Conservation (phyloP, 1,284 basidiomycete genomes). For the Ustilago trichophora region DNA sequence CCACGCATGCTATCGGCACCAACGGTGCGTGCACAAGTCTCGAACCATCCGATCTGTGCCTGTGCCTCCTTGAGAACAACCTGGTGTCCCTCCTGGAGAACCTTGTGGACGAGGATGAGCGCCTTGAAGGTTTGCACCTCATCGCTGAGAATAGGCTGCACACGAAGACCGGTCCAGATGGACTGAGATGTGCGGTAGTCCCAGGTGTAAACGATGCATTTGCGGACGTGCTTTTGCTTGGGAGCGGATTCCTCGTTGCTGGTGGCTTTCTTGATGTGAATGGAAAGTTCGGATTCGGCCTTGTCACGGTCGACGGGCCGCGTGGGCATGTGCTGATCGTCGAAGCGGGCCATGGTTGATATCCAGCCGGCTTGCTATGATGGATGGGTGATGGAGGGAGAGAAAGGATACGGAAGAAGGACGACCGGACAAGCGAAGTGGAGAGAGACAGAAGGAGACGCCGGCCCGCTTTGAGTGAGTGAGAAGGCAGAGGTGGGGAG, state of each 20-base stretch:
- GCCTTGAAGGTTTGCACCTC: slow-evolving; percentile 67
- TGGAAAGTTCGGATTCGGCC: slow-evolving; percentile 63
- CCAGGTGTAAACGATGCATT: slow-evolving; percentile 67
- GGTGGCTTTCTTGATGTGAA: slow-evolving; percentile 66
- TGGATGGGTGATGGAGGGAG: neutral
- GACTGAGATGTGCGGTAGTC: slow-evolving; percentile 65
- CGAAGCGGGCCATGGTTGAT: slow-evolving; percentile 40
- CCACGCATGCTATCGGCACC: slow-evolving; percentile 59
- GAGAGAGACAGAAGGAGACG: too few relatives aligned
- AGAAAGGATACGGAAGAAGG: neutral
- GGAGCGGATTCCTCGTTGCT: slow-evolving; percentile 63
- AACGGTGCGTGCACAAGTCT: slow-evolving; percentile 62
- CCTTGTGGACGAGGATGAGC: slow-evolving; percentile 66
- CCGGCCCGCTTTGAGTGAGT: neutral
- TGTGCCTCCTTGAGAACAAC: slow-evolving; percentile 64
- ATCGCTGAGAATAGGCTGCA: slow-evolving; percentile 65
- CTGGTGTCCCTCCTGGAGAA: slow-evolving; percentile 65
- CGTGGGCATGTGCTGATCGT: slow-evolving; percentile 57
- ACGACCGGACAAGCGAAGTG: too few relatives aligned
- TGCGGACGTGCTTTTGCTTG: slow-evolving; percentile 67
- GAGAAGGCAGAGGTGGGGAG: neutral
- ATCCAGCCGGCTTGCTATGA: neutral
- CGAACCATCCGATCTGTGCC: slow-evolving; percentile 65
- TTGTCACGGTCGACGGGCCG: slow-evolving; percentile 65
- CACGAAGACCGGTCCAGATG: slow-evolving; percentile 64